Base-by-base conservation (phyloP, 768 basidiomycete species). In the Tulasnella sp. region DNA sequence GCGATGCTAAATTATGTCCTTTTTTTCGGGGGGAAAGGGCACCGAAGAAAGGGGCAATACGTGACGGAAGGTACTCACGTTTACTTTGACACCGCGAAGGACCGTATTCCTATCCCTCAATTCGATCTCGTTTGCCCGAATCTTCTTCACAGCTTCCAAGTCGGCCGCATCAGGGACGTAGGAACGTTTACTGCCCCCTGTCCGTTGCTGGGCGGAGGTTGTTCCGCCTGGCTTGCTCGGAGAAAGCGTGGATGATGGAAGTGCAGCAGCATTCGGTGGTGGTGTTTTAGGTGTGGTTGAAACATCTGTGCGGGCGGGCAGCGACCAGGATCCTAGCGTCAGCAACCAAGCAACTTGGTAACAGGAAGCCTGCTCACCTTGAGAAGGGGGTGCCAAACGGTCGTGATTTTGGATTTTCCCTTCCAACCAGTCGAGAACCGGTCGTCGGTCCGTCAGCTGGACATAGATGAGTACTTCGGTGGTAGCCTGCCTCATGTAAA, bases 401-500 rank as follows among this genome's bases (percentile, higher is more conserved):
- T 89, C 89, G 73, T 90, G 88, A 69, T 89, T 87, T 7, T 84
- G 80, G 18, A 86, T 84, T 83, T 87, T 89, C 48, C 94, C 92
- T 83, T 93, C 91, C 69, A 98, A 85, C 92, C 94, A 98, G 76
- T 97, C 96, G 48, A 95, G 91, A 0, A 97, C 92, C 72, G 89
- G 89, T 87, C 94, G 95, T 81, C 96, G 88, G 86, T 98, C 96
- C 3, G 95, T 95, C 46, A 96, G 91, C 83, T 93, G 92, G 54
- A 98, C 95, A 84, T 96, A 90, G 11, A 76, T 90, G 54, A 91
- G 89, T 2, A 90, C 88, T 42, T 96, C 86, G 0, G 94, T 93
- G 64, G 89, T 89, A 2, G 93, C 92, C 83, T 94, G 92, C 84
- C 92, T 93, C 91, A 97, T 92, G 86, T 99, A 99, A 82, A 97